phyloP scores from a whole-genome alignment of 2,329 filamentous ascomycete genomes.

The Ustilaginoidea virens region DNA sequence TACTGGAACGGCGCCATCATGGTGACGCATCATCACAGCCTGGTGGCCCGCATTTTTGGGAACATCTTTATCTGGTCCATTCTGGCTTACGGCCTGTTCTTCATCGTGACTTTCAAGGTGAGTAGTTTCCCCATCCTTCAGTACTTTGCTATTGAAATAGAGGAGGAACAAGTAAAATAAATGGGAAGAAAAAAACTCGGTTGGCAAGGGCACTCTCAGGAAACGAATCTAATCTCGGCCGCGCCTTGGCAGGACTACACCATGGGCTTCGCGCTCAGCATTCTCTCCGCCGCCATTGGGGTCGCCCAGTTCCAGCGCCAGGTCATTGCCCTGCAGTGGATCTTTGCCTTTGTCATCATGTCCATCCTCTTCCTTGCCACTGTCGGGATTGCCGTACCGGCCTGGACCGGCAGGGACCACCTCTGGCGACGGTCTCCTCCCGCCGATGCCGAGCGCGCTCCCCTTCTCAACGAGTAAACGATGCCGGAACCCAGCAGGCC shows the following conservation, averaged over 20 bases:
- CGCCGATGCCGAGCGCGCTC: conserved; percentile 42
- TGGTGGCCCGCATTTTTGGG: conserved; percentile 63
- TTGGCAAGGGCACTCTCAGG: neutral
- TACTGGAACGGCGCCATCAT: conserved; percentile 84
- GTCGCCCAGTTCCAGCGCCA: conserved; percentile 62
- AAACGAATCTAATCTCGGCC: neutral
- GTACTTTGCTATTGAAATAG: too few species aligned
- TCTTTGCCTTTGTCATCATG: conserved; percentile 80
- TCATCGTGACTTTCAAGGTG: conserved; percentile 58
- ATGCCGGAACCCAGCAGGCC: too few species aligned
- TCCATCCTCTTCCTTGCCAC: conserved; percentile 56
- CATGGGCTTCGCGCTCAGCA: conserved; percentile 64
- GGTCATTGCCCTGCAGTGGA: conserved; percentile 73
- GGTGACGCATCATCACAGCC: conserved; percentile 47
- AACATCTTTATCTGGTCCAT: conserved; percentile 84
- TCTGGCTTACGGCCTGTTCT: conserved; percentile 60
- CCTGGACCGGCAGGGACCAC: conserved; percentile 42
- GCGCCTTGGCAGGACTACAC: conserved; percentile 42
- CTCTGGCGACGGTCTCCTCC: conserved; percentile 28
- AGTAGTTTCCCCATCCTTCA: conserved; percentile 7
- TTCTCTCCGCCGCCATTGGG: conserved; percentile 59
- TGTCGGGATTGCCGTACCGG: conserved; percentile 47
- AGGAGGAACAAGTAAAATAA: too few species aligned
- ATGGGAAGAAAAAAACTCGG: too few species aligned
- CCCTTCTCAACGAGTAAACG: conserved; percentile 40